Evolutionary conservation across 163 green algal genomes (phyloP), one percentile per base, ranked within the genome.

Genomic region (Scenedesmus sp.): DNA sequence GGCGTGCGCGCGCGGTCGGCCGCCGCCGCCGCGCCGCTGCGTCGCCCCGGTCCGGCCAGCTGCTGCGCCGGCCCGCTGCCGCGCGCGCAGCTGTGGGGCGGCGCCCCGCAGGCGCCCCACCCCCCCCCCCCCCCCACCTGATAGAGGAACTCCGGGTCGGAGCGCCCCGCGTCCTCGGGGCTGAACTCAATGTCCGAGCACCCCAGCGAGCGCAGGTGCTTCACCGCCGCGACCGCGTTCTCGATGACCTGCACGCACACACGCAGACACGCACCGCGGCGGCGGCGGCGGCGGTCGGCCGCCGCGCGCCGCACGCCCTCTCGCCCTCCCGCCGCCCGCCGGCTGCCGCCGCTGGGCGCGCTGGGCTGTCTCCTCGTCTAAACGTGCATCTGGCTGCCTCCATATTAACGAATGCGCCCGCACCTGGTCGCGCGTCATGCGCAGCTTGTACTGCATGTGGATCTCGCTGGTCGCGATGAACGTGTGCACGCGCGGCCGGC

Each of bases 151-250:
- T 89, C 60, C 11, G 92, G 94, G 57, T 98, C 92, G 10, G 91
- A 95, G 45, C 93, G 86, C 36, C 95, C 94, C 17, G 96, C 96
- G 60, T 99, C 96, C 85, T 99, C 96, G 2, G 96, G 95, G 57
- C 84, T 95, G 87, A 99, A 99, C 83, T 99, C 96, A 54, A 99
- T 96, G 89, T 99, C 96, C 14, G 94, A 83, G 83, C 96, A 99
- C n/a, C 96, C 96, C 64, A 98, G 81, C 20, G 83, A 89, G 17
- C 84, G 78, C 29, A 98, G 89, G 75, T 96, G 91, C 64, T 87
- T 87, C 26, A 98, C 93, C 3, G 94, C 94, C 28, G 86, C 84
- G 6, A 97, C 92, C 4, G 96, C 96, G 63, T 92, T 95, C 51
- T 95, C 86, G 11, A 99, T 88, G 20, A 99, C 95, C 83, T 96